Conservation (phyloP, 73 alveolate genomes). For the Uronychia setigera region DNA sequence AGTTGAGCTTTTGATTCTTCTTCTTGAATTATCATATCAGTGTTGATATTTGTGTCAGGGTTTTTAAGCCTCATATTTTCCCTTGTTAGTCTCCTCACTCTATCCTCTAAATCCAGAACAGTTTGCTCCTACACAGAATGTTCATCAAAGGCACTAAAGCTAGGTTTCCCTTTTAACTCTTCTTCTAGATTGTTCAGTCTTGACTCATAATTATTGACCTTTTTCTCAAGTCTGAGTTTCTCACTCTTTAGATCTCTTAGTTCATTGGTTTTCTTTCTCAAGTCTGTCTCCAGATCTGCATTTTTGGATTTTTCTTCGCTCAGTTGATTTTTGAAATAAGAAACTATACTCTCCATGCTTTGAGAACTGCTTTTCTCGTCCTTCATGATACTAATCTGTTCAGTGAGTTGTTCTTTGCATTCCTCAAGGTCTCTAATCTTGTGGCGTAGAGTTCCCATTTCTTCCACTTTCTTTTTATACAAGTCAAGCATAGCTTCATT, state of each 20-base stretch:
- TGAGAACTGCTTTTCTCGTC: conserved; percentile 22
- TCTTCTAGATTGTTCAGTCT: conserved; percentile 19
- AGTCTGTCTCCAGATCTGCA: conserved; percentile 10
- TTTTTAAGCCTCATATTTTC: background rate
- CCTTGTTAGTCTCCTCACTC: background rate
- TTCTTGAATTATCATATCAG: background rate
- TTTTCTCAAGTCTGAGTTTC: conserved; percentile 29
- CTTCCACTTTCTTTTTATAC: conserved; percentile 36
- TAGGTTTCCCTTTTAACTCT: conserved; percentile 14
- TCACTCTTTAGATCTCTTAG: conserved; percentile 21
- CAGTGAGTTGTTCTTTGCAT: conserved; percentile 17
- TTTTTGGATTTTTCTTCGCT: conserved; percentile 21
- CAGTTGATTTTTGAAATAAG: conserved; percentile 22
- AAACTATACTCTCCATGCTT: conserved; percentile 7
- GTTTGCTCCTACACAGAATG: background rate
- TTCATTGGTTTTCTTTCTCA: conserved; percentile 15
- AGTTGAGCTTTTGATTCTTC: background rate
- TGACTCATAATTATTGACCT: conserved; percentile 5
- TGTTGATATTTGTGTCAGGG: background rate
- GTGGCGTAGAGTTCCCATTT: conserved; percentile 34
- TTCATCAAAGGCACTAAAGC: background rate
- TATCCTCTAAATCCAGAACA: background rate
- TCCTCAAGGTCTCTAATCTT: conserved; percentile 30
- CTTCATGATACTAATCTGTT: conserved; percentile 18
- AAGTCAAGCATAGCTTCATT: conserved; percentile 41